A percentile compares a stretch with the other conserved stretches of the same genome.
phyloP scores from a whole-genome alignment of 176 grass and related monocot species.

The Dactylis glomerata region DNA sequence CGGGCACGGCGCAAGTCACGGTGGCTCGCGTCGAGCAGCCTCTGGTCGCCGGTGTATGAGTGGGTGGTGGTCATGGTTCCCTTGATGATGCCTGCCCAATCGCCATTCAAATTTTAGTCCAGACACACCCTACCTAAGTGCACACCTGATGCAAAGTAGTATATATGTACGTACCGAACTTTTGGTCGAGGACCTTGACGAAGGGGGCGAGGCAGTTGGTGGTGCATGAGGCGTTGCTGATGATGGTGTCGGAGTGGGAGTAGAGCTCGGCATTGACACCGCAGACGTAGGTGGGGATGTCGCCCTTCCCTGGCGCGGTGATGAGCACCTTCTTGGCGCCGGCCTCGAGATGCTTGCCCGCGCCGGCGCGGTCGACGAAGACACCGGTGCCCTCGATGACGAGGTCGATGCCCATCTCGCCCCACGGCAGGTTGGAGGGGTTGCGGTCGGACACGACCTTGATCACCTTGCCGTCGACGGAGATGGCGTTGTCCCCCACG shows the following conservation, averaged over 20 bases:
- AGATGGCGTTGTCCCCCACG: slow-evolving; percentile 55
- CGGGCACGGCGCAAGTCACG: slow-evolving; percentile 76
- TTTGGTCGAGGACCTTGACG: slow-evolving; percentile 88
- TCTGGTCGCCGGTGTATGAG: slow-evolving; percentile 85
- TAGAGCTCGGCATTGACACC: slow-evolving; percentile 77
- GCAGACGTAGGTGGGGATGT: slow-evolving; percentile 73
- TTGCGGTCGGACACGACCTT: slow-evolving; percentile 75
- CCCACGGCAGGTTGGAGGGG: slow-evolving; percentile 63
- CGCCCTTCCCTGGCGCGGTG: slow-evolving; percentile 68
- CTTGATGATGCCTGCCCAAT: slow-evolving; percentile 72
- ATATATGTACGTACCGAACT: slow-evolving; percentile 51
- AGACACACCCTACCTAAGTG: background rate
- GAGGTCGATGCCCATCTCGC: slow-evolving; percentile 62
- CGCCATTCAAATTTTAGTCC: background rate
- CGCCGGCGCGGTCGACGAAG: slow-evolving; percentile 73
- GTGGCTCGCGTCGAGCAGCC: slow-evolving; percentile 79
- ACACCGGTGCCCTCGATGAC: slow-evolving; percentile 85
- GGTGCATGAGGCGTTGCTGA: slow-evolving; percentile 93
- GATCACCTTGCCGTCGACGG: slow-evolving; percentile 87
- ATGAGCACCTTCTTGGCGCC: slow-evolving; percentile 92
- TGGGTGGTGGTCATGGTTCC: slow-evolving; percentile 90
- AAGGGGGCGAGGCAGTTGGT: slow-evolving; percentile 92
- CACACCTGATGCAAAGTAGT: background rate
- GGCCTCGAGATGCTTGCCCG: slow-evolving; percentile 79
- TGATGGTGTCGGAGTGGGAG: slow-evolving; percentile 60